phyloP scores from a whole-genome alignment of 192 early-diverging fungal genomes.

The Coemansia sp. region DNA sequence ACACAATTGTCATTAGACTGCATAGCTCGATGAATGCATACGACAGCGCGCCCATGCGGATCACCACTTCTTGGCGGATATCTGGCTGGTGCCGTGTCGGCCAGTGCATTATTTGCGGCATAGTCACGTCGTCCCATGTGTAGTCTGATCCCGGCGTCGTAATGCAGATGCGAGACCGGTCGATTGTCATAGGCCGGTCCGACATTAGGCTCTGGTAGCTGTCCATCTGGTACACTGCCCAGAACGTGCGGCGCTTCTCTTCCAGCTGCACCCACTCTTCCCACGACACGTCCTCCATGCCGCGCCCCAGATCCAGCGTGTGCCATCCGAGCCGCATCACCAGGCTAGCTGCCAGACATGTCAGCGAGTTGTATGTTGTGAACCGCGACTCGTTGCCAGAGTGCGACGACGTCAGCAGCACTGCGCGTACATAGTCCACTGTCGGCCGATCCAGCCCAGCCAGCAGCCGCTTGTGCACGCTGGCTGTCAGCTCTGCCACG shows the following conservation, averaged over 20 bases:
- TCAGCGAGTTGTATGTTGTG: conserved; percentile 47
- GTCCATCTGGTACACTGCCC: conserved; percentile 51
- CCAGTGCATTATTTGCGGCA: conserved; percentile 43
- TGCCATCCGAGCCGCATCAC: conserved; percentile 51
- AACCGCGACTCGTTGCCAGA: conserved; percentile 39
- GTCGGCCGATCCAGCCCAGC: conserved; percentile 38
- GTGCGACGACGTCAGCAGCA: conserved; percentile 39
- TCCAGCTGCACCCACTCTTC: conserved; percentile 39
- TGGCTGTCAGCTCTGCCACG: conserved; percentile 21
- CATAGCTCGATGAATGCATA: conserved; percentile 41
- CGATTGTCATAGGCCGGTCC: conserved; percentile 47
- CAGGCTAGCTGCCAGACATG: conserved; percentile 41
- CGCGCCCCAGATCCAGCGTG: conserved; percentile 41
- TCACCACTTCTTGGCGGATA: conserved; percentile 10
- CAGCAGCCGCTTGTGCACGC: conserved; percentile 38
- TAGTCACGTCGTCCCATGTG: conserved; percentile 48
- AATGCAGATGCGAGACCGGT: conserved; percentile 34
- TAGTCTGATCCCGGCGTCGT: conserved; percentile 33
- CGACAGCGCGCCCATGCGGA: conserved; percentile 38
- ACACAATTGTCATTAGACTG: conserved; percentile 29
- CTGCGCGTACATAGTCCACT: conserved; percentile 45
- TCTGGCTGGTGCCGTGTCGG: conserved; percentile 31
- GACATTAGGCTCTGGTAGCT: conserved; percentile 49
- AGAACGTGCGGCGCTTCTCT: conserved; percentile 49
- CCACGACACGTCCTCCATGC: conserved; percentile 21